These are phyloP conservation scores for Sequoia sempervirens DNA, from an alignment of 75 land plant species.

Conservation along the genomic window DNA sequence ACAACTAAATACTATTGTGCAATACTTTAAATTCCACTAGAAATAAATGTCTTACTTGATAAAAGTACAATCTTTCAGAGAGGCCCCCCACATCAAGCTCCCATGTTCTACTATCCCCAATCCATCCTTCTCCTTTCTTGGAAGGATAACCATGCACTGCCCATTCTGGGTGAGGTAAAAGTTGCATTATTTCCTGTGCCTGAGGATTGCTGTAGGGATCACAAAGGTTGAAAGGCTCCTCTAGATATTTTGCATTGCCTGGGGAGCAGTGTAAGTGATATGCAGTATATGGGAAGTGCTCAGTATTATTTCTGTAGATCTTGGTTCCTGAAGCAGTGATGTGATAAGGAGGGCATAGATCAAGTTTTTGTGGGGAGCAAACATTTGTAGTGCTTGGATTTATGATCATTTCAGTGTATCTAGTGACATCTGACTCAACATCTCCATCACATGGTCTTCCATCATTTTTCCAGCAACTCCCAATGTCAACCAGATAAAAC, in stretches of 20 bases:
- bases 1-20: too few relatives aligned
- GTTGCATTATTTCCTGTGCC: slow-evolving; percentile 78
- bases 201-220: slow-evolving; percentile 94
- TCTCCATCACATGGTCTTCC: slow-evolving; percentile 36
- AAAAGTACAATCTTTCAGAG: slow-evolving; percentile 39
- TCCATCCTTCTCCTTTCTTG: slow-evolving; percentile 42
- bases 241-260: slow-evolving; percentile 55
- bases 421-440: slow-evolving; percentile 31
- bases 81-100: slow-evolving; percentile 42
- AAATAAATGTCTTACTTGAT: slow-evolving; percentile 23
- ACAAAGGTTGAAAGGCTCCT: slow-evolving; percentile 43
- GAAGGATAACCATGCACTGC: slow-evolving; percentile 74
- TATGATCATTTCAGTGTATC: slow-evolving; percentile 56
- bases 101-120: slow-evolving; percentile 45
- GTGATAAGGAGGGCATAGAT: slow-evolving; percentile 40
- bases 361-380: slow-evolving; percentile 16
- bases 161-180: slow-evolving; percentile 90
- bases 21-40: too few relatives aligned
- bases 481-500: slow-evolving; percentile 45
- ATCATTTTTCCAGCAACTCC: slow-evolving; percentile 55
- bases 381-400: slow-evolving; percentile 24
- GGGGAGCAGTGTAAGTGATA: slow-evolving; percentile 83
- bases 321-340: slow-evolving; percentile 14
- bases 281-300: slow-evolving; percentile 45
- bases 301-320: slow-evolving; percentile 32